Conservation (phyloP, 495 filamentous ascomycete genomes). For the Astrothelium subdiscretum region DNA sequence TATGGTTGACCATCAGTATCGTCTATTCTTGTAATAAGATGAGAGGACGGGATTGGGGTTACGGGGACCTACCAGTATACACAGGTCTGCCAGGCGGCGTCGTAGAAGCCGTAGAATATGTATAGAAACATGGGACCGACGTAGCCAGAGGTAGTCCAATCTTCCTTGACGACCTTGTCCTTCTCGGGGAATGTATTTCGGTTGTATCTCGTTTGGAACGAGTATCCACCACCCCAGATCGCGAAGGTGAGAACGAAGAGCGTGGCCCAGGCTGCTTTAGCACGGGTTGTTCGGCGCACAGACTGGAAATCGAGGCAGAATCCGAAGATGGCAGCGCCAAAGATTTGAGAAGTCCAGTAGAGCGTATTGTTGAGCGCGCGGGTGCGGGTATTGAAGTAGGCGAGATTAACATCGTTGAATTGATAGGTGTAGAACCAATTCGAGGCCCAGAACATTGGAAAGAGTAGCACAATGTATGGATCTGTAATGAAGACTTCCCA, state of each 20-base stretch:
- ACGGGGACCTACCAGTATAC: conserved; percentile 64
- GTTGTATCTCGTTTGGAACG: conserved; percentile 55
- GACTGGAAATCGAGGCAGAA: conserved; percentile 55
- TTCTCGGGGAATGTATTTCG: conserved; percentile 28
- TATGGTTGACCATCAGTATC: conserved; percentile 18
- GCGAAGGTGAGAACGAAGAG: conserved; percentile 66
- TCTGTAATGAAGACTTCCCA: conserved; percentile 60
- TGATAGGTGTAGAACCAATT: conserved; percentile 42
- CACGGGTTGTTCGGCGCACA: conserved; percentile 59
- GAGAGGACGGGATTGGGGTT: background rate
- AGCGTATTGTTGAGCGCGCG: conserved; percentile 71
- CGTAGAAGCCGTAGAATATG: conserved; percentile 88
- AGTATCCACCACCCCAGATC: conserved; percentile 83
- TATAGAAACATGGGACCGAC: conserved; percentile 81
- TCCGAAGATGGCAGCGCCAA: conserved; percentile 70
- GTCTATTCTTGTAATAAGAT: background rate
- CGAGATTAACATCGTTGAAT: conserved; percentile 47
- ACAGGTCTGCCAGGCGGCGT: conserved; percentile 74
- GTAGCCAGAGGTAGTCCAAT: conserved; percentile 58
- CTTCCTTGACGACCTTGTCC: conserved; percentile 33
- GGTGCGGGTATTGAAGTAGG: conserved; percentile 72
- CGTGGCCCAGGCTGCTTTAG: conserved; percentile 53
- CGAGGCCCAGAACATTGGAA: conserved; percentile 40
- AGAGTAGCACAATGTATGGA: conserved; percentile 71
- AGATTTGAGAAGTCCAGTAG: conserved; percentile 82